Evolutionary conservation across 1,284 basidiomycete genomes (phyloP).

Genomic region (Neotropicomus parvogracilis): DNA sequence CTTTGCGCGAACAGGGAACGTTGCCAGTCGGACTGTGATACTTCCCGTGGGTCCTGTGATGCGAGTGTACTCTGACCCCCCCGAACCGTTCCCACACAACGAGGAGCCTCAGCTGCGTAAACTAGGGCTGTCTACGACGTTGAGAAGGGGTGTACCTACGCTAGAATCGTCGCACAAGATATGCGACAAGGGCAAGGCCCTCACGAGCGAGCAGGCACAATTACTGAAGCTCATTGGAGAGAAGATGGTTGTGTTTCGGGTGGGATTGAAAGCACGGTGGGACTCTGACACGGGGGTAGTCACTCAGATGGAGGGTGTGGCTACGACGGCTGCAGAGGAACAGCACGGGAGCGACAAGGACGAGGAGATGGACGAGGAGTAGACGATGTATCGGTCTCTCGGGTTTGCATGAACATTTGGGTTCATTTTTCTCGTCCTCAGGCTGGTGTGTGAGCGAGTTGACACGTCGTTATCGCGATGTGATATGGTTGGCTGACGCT

Average conservation of each 20-base stretch:
- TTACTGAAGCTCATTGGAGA: constrained; percentile 85
- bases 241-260: constrained; percentile 80
- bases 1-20: constrained; percentile 88
- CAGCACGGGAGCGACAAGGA: constrained; percentile 31
- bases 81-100: constrained; percentile 90
- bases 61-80: constrained; percentile 68
- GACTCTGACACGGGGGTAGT: constrained; percentile 69
- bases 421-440: not conserved
- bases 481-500: constrained; percentile 20
- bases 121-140: constrained; percentile 82
- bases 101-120: constrained; percentile 95
- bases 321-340: constrained; percentile 40
- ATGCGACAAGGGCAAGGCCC: constrained; percentile 78
- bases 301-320: constrained; percentile 50
- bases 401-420: not conserved
- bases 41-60: constrained; percentile 76
- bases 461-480: constrained; percentile 24
- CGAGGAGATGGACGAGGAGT: constrained; percentile 40
- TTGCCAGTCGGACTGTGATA: constrained; percentile 70
- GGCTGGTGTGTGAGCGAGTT: not conserved
- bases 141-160: constrained; percentile 87
- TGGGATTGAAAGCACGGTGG: constrained; percentile 73
- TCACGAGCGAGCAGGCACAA: constrained; percentile 85
- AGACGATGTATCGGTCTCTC: constrained; percentile 9
- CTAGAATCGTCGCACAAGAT: constrained; percentile 78